Evolutionary conservation across 345 rosid species (phyloP).

Genomic region (Gossypium ekmanianum): DNA sequence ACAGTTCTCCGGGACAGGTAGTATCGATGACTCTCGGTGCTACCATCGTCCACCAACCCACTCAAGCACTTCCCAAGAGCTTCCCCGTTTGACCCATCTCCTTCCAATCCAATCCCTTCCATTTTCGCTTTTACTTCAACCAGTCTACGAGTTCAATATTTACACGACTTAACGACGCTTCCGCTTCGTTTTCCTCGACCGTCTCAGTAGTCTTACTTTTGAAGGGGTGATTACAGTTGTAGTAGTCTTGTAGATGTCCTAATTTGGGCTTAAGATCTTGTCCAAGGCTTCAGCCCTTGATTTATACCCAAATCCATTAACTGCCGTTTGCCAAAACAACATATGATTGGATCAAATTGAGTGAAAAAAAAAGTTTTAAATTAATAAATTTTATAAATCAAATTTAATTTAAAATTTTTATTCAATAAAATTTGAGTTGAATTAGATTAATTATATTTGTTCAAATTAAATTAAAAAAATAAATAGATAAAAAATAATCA

Average conservation of each 20-base stretch:
- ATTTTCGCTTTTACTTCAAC: background rate
- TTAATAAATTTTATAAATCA: no score
- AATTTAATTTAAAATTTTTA: no score
- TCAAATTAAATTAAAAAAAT: no score
- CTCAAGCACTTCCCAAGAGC: slow-evolving; percentile 38
- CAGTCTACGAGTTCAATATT: background rate
- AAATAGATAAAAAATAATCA: no score
- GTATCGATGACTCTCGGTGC: slow-evolving; percentile 66
- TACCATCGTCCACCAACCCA: slow-evolving; percentile 51
- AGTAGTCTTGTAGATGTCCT: background rate
- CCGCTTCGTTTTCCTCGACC: background rate
- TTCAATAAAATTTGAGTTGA: no score
- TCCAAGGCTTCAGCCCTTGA: no score
- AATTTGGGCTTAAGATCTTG: background rate
- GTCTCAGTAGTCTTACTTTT: background rate
- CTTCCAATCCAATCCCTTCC: slow-evolving; percentile 24
- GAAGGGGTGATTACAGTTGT: background rate
- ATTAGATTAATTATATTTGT: no score
- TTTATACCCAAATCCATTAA: no score
- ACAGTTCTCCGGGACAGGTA: slow-evolving; percentile 64
- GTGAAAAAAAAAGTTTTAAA: no score
- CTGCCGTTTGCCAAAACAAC: no score
- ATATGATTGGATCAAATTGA: no score
- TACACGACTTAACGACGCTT: background rate
- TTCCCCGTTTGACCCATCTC: slow-evolving; percentile 20